A percentile compares a stretch with the other conserved stretches of the same genome.
These are phyloP conservation scores for Barnettozyma californica DNA, from an alignment of 805 yeast genomes.

Conservation along the genomic window DNA sequence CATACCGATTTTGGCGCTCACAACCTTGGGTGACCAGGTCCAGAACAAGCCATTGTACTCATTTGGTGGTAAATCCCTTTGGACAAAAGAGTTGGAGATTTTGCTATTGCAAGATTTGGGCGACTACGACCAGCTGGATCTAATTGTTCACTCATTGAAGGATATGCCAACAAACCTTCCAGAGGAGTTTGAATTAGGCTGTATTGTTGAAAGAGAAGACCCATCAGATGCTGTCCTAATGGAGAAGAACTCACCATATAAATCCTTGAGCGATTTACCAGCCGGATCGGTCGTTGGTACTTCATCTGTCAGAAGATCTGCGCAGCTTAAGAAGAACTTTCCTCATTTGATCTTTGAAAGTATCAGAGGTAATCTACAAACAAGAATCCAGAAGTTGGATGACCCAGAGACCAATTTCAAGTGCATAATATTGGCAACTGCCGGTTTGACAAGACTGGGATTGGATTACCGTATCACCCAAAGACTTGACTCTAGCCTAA, in stretches of 20 bases:
- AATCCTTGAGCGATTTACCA: slow-evolving; percentile 68
- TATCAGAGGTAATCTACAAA: slow-evolving; percentile 79
- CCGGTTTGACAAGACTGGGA: slow-evolving; percentile 77
- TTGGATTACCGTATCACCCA: slow-evolving; percentile 72
- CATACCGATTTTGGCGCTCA: slow-evolving; percentile 74
- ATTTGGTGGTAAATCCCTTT: slow-evolving; percentile 92
- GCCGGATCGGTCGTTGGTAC: slow-evolving; percentile 88
- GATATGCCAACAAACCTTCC: slow-evolving; percentile 91
- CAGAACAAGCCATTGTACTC: slow-evolving; percentile 83
- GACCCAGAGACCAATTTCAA: slow-evolving; percentile 54
- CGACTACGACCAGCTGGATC: slow-evolving; percentile 63
- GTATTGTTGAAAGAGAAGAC: slow-evolving; percentile 81
- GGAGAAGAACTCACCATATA: slow-evolving; percentile 60
- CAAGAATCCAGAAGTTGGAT: slow-evolving; percentile 79
- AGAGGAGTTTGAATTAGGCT: slow-evolving; percentile 83
- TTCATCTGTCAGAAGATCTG: slow-evolving; percentile 87
- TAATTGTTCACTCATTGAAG: slow-evolving; percentile 90
- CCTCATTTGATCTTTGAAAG: slow-evolving; percentile 78
- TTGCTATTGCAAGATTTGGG: slow-evolving; percentile 60
- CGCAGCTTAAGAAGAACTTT: slow-evolving; percentile 74
- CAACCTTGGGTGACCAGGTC: slow-evolving; percentile 87
- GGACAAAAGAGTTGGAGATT: slow-evolving; percentile 94
- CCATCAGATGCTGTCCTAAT: slow-evolving; percentile 90
- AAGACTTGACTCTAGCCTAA: slow-evolving; percentile 63
- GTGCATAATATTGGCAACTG: slow-evolving; percentile 86